Evolutionary conservation across 163 green algal genomes (phyloP), one percentile per base, ranked within the genome.

Genomic region (Chlamydomonas reinhardtii): DNA sequence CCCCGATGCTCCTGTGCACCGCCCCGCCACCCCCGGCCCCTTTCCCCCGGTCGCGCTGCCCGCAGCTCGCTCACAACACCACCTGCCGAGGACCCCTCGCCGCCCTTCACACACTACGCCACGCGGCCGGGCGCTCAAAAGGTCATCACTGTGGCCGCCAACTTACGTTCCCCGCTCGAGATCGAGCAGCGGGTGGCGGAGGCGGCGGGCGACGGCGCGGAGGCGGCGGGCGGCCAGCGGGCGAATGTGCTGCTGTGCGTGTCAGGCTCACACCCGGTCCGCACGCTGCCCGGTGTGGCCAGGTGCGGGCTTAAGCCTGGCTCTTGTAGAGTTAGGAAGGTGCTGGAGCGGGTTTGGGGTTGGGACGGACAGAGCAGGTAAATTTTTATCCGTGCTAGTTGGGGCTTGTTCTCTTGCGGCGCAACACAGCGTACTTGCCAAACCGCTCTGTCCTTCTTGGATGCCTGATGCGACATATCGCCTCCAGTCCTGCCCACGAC

Each of bases 261-360:
- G 34, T 97, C 95, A 2, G 95, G 95, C 48, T 94, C 92, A 62
- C 94, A 98, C 87, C 95, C 95, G 4, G 85, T 93, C 11, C 88
- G 95, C 0, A 37, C 35, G 0, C 69, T 96, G 69, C 93, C 93
- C 4, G 54, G 88, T 4, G 83, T 66, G 64, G n/a, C 61, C 29
- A 87, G 82, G 82, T 82, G 66, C 12, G 48, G 0, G 34, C 48
- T 17, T 54, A n/a, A n/a, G n/a, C 39, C 39, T 14, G 39, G 39
- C 39, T 48, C 5, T 8, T 48, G 39, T 8, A 48, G n/a, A n/a
- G n/a, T n/a, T n/a, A n/a, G n/a, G n/a, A n/a, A n/a, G n/a, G n/a
- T n/a, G n/a, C n/a, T n/a, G n/a, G n/a, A n/a, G n/a, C n/a, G n/a
- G n/a, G n/a, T n/a, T n/a, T n/a, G n/a, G n/a, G n/a, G n/a, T n/a